Evolutionary conservation across 768 basidiomycete genomes (phyloP).

Genomic region (Pisolithus marmoratus): DNA sequence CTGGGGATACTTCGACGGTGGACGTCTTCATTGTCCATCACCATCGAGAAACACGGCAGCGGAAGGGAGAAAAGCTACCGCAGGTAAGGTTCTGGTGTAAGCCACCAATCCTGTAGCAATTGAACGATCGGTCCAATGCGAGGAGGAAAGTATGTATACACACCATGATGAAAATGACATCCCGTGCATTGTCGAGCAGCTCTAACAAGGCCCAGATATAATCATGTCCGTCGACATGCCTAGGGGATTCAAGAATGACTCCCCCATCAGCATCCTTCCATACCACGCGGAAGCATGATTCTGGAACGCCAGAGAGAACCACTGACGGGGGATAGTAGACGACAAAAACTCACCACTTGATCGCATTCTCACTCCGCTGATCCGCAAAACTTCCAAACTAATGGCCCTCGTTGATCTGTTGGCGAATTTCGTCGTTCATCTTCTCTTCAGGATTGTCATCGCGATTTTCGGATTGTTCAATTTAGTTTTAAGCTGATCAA

Average conservation of each 20-base stretch:
- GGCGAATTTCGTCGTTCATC: conserved; percentile 61
- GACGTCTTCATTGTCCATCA: conserved; percentile 41
- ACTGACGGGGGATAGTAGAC: neutral
- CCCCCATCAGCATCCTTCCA: neutral
- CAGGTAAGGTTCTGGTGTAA: conserved; percentile 91
- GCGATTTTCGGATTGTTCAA: conserved; percentile 34
- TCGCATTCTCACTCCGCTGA: conserved; percentile 60
- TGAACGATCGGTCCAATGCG: neutral
- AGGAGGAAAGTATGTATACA: conserved; percentile 8
- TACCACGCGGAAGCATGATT: too few relatives aligned
- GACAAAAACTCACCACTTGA: conserved; percentile 61
- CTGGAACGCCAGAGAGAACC: too few relatives aligned
- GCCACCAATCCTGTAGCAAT: conserved; percentile 73
- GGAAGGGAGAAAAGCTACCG: conserved; percentile 32
- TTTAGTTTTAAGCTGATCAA: neutral
- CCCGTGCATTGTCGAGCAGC: conserved; percentile 74
- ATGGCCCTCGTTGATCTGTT: conserved; percentile 71
- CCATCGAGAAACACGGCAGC: conserved; percentile 1
- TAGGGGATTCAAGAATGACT: too few relatives aligned
- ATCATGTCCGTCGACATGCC: conserved; percentile 94
- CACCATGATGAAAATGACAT: conserved; percentile 85
- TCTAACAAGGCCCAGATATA: conserved; percentile 95
- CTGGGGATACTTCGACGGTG: conserved; percentile 77
- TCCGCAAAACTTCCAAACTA: conserved; percentile 83
- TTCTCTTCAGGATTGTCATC: conserved; percentile 77